Base-by-base conservation (phyloP, 805 yeast species). In the Candida anglica region DNA sequence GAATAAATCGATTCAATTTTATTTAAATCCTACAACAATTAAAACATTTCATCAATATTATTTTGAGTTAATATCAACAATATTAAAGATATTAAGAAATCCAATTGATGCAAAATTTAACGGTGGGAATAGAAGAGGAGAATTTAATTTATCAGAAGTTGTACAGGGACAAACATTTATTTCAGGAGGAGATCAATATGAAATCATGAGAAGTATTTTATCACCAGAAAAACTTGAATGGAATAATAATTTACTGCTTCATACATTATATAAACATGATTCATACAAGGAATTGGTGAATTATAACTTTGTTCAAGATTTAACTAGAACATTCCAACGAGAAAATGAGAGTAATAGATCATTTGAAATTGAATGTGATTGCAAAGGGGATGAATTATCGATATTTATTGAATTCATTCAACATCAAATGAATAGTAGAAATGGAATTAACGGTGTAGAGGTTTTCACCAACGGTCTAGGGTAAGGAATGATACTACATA, bases 281-380 rank as follows among this genome's bases (percentile, higher is more conserved):
- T 29, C 38, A 19, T 40, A 42, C 23, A 37, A 36, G 23, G 41
- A 35, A 14, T 32, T 42, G 23, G 42, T 42, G n/a, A 38, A 37
- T 32, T 42, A 34, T 27, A 30, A 35, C 25, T 39, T 32, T 20
- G 37, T 40, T 22, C 24, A 29, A 15, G 29, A 33, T n/a, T 22
- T 30, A 9, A 15, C 32, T 3, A 21, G 26, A 15, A 27, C 19
- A 15, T 17, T 33, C 20, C 14, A 16, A 21, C 9, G 17, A 23
- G 17, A 21, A 26, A 15, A 15, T 13, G 13, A 13, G 34, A 19
- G 28, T 18, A 5, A 16, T 11, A 24, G 26, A 26, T 30, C 37
- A 22, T 32, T 35, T 10, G 42, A 41, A 21, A 36, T 41, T 4
- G 14, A 26, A 14, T 41, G 44, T 27, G 14, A 20, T 1, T 41